Percentiles rank a stretch among this genome's conserved stretches.
phyloP scores from a whole-genome alignment of 148 eudicot genomes.

The Camellia sinensis region DNA sequence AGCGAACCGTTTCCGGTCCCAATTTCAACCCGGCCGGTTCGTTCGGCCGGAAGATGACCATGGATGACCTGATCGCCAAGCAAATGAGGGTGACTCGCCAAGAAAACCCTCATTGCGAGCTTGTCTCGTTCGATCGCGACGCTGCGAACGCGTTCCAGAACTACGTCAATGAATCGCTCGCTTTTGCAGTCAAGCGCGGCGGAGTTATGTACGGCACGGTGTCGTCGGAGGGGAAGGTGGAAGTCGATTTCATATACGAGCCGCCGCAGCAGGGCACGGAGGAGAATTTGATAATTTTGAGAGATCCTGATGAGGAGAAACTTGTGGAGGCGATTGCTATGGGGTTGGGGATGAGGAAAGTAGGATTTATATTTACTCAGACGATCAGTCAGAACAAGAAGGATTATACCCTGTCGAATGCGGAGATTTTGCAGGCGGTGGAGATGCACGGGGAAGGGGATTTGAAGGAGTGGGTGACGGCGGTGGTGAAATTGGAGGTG shows the following conservation, averaged over 20 bases:
- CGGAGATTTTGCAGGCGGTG: constrained; percentile 78
- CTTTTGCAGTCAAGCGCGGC: constrained; percentile 74
- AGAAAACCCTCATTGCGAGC: constrained; percentile 74
- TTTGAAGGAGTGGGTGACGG: constrained; percentile 97
- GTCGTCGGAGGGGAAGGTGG: constrained; percentile 64
- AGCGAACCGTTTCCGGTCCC: constrained; percentile 53
- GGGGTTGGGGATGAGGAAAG: constrained; percentile 86
- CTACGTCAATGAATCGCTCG: constrained; percentile 72
- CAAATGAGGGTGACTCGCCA: constrained; percentile 79
- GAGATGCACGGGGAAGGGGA: constrained; percentile 78
- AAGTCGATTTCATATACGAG: constrained; percentile 87
- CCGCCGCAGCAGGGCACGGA: constrained; percentile 89
- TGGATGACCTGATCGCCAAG: constrained; percentile 87
- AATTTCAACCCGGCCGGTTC: constrained; percentile 66
- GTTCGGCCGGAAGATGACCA: constrained; percentile 88
- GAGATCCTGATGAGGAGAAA: constrained; percentile 79
- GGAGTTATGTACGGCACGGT: constrained; percentile 95
- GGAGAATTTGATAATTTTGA: constrained; percentile 52
- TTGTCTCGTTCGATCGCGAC: constrained; percentile 80
- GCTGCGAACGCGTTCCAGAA: constrained; percentile 80
- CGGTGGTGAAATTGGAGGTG: constrained; percentile 83
- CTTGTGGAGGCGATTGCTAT: constrained; percentile 73
- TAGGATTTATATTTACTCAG: constrained; percentile 93
- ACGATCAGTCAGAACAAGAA: constrained; percentile 70
- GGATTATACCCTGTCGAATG: constrained; percentile 73